Conservation (phyloP, 2,329 filamentous ascomycete species). For the Fusarium tanahbumbuense region DNA sequence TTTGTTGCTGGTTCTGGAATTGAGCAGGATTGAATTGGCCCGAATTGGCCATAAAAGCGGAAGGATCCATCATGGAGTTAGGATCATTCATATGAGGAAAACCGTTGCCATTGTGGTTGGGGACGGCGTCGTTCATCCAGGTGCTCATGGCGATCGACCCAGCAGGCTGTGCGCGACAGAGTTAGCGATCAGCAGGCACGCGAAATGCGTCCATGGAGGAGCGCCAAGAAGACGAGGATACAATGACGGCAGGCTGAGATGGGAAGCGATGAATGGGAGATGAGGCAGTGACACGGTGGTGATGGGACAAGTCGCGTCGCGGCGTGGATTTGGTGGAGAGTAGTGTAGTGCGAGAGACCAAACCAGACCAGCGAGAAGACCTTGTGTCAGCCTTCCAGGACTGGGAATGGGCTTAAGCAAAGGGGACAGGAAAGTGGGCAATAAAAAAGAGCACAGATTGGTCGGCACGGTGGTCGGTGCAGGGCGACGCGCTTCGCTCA, state of each 20-base stretch:
- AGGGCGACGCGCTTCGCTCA: slow-evolving; percentile 40
- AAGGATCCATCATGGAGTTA: slow-evolving; percentile 74
- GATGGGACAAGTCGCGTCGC: slow-evolving; percentile 58
- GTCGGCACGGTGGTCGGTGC: slow-evolving; percentile 42
- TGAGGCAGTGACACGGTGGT: slow-evolving; percentile 62
- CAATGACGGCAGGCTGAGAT: slow-evolving; percentile 53
- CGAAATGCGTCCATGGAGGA: slow-evolving; percentile 56
- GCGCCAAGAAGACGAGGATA: slow-evolving; percentile 48
- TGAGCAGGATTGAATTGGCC: slow-evolving; percentile 71
- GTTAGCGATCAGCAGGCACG: slow-evolving; percentile 59
- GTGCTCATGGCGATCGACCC: slow-evolving; percentile 71
- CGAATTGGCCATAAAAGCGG: slow-evolving; percentile 70
- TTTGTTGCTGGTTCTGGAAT: slow-evolving; percentile 66
- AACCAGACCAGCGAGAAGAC: slow-evolving; percentile 41
- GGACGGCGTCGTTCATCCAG: slow-evolving; percentile 78
- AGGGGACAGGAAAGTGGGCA: slow-evolving; percentile 37
- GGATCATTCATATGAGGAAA: slow-evolving; percentile 74
- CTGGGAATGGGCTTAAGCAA: slow-evolving; percentile 35
- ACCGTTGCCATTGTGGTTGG: slow-evolving; percentile 77
- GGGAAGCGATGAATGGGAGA: slow-evolving; percentile 50
- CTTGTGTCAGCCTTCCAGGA: slow-evolving; percentile 38
- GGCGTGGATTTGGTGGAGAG: slow-evolving; percentile 56
- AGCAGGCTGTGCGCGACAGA: slow-evolving; percentile 57
- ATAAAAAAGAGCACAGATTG: slow-evolving; percentile 41
- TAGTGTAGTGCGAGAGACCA: slow-evolving; percentile 51